Conservation (phyloP, 352 stramenopile species). For the Globisporangium solare region DNA sequence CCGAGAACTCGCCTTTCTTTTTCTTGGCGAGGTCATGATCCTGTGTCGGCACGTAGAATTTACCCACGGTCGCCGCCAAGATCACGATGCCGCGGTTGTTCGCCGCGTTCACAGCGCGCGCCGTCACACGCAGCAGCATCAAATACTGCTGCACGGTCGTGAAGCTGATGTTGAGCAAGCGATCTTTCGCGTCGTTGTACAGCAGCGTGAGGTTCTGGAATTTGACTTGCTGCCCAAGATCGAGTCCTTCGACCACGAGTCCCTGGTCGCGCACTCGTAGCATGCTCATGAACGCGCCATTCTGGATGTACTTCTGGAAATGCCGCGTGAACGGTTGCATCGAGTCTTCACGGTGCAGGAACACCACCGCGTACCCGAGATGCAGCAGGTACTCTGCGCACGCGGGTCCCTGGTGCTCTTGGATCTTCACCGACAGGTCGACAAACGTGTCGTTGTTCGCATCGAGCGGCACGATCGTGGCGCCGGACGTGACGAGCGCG, state of each 20-base stretch:
- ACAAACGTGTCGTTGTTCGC: conserved; percentile 63
- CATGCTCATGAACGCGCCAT: conserved; percentile 82
- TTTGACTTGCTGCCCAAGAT: conserved; percentile 53
- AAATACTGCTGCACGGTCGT: conserved; percentile 82
- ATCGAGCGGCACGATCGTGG: conserved; percentile 76
- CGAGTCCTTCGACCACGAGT: conserved; percentile 61
- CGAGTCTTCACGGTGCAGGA: conserved; percentile 73
- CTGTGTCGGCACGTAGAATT: conserved; percentile 66
- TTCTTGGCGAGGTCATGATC: conserved; percentile 28
- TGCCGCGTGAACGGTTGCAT: conserved; percentile 79
- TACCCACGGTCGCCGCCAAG: conserved; percentile 72
- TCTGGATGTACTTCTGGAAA: conserved; percentile 80
- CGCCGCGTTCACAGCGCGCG: conserved; percentile 47
- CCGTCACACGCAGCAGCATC: conserved; percentile 55
- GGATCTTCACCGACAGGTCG: conserved; percentile 59
- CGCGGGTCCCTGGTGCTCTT: conserved; percentile 72
- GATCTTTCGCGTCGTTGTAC: conserved; percentile 58
- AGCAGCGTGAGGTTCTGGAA: conserved; percentile 63
- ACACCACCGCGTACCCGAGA: conserved; percentile 79
- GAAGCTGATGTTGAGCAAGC: conserved; percentile 73
- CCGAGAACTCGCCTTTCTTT: conserved; percentile 52
- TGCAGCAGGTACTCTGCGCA: conserved; percentile 79
- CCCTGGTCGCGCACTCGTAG: conserved; percentile 54
- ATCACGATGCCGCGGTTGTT: conserved; percentile 68
- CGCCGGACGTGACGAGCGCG: conserved; percentile 76